These are phyloP conservation scores for Ustilago vetiveriae DNA, from an alignment of 1,284 basidiomycete species.

Conservation along the genomic window DNA sequence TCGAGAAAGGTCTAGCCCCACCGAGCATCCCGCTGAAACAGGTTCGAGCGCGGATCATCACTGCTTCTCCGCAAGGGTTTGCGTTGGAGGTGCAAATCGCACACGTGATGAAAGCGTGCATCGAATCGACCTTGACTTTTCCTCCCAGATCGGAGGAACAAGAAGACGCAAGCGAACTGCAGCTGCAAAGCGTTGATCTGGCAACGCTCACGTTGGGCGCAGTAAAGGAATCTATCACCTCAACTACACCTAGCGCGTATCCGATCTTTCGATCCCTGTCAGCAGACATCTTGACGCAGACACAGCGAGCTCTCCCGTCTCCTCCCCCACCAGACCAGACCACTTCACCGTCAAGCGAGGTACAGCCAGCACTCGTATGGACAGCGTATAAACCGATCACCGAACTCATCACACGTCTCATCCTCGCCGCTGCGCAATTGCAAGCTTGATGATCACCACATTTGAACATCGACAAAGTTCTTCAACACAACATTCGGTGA, in stretches of 20 bases:
- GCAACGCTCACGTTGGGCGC: conserved; percentile 17
- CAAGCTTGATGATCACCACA: conserved; percentile 4
- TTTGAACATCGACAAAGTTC: not conserved
- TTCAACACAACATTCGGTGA: no score
- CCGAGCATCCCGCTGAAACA: conserved; percentile 15
- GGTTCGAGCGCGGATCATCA: conserved; percentile 16
- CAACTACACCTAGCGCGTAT: conserved; percentile 22
- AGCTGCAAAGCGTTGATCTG: conserved; percentile 8
- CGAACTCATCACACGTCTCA: conserved; percentile 20
- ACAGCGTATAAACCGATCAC: conserved; percentile 27
- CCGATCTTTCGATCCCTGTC: conserved; percentile 28
- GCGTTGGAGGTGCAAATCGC: conserved; percentile 16
- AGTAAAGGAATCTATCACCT: conserved; percentile 17
- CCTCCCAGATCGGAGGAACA: no score
- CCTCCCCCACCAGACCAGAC: not conserved
- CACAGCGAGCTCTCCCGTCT: conserved; percentile 6
- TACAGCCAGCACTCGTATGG: conserved; percentile 9
- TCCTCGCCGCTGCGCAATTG: conserved; percentile 30
- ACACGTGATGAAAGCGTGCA: conserved; percentile 10
- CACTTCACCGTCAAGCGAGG: not conserved
- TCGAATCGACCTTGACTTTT: conserved; percentile 15
- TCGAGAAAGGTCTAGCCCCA: conserved; percentile 11
- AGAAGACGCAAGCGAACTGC: not conserved
- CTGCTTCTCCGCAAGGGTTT: conserved; percentile 6
- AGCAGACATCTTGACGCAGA: conserved; percentile 17